phyloP scores from a whole-genome alignment of 2,329 filamentous ascomycete species.

The Pyrenophora seminiperda region DNA sequence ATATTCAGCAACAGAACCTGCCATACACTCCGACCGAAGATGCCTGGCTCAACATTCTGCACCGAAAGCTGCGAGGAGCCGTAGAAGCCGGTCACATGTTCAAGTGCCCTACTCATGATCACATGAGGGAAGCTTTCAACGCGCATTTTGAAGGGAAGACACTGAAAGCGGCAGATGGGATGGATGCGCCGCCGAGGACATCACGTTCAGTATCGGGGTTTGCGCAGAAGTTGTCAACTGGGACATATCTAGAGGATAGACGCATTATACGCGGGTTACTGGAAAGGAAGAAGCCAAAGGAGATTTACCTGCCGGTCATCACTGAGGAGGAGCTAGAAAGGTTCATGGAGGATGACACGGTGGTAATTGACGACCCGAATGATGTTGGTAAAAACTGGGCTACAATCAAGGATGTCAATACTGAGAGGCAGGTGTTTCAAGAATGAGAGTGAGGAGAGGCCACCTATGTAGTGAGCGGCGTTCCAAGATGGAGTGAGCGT shows the following conservation, averaged over 20 bases:
- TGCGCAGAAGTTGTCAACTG: too few species aligned
- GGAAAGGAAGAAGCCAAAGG: not conserved
- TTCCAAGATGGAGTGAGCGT: too few species aligned
- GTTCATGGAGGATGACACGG: conserved; percentile 4
- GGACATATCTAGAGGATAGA: not conserved
- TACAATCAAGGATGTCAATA: too few species aligned
- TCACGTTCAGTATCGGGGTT: not conserved
- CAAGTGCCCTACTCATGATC: not conserved
- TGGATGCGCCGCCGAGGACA: not conserved
- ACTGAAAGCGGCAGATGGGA: not conserved
- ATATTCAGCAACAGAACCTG: not conserved
- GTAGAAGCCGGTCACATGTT: conserved; percentile 9
- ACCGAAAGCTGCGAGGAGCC: conserved; percentile 11
- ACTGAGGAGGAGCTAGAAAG: conserved; percentile 13
- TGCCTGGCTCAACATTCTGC: conserved; percentile 20
- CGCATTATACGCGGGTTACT: not conserved
- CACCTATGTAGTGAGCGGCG: too few species aligned
- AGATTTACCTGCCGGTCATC: conserved; percentile 14
- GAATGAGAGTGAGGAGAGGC: too few species aligned
- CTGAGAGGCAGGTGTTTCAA: too few species aligned
- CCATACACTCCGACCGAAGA: conserved; percentile 18
- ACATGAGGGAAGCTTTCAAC: conserved; percentile 1
- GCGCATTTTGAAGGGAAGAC: not conserved
- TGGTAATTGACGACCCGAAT: conserved; percentile 6
- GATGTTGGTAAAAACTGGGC: not conserved